Conservation (phyloP, 306 rosid genomes). For the Trifolium fragiferum region DNA sequence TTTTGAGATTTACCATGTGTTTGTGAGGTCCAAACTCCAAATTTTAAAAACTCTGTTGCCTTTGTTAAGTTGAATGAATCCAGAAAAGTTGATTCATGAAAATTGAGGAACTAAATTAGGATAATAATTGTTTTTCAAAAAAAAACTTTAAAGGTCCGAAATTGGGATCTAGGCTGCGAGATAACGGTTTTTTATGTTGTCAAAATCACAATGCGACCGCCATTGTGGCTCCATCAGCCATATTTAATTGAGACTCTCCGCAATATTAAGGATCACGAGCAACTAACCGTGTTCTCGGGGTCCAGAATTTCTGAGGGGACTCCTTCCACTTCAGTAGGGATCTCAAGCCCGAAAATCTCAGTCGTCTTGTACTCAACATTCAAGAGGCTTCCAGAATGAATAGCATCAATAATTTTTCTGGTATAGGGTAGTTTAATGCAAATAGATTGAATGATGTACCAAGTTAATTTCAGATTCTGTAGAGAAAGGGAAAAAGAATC, state of each 20-base stretch:
- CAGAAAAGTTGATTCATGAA: no score
- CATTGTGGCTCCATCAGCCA: neutral
- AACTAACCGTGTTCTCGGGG: conserved; percentile 73
- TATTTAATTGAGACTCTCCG: neutral
- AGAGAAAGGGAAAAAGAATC: neutral
- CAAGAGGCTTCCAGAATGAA: conserved; percentile 77
- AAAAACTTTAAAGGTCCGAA: no score
- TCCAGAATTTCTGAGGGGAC: conserved; percentile 78
- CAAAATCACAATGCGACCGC: no score
- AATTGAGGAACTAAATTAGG: no score
- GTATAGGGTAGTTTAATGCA: conserved; percentile 71
- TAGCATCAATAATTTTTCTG: conserved; percentile 83
- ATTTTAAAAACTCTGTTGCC: no score
- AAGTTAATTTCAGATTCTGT: conserved; percentile 5
- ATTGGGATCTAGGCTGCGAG: no score
- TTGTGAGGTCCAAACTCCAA: no score
- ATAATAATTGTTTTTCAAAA: no score
- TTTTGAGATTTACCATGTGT: no score
- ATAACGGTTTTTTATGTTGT: neutral
- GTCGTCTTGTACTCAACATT: conserved; percentile 64
- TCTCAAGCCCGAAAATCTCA: conserved; percentile 78
- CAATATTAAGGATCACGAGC: neutral
- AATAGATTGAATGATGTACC: conserved; percentile 8
- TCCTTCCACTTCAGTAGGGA: conserved; percentile 74
- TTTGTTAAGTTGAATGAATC: no score